Conservation (phyloP, 495 filamentous ascomycete species). For the Cercophora newfieldiana region DNA sequence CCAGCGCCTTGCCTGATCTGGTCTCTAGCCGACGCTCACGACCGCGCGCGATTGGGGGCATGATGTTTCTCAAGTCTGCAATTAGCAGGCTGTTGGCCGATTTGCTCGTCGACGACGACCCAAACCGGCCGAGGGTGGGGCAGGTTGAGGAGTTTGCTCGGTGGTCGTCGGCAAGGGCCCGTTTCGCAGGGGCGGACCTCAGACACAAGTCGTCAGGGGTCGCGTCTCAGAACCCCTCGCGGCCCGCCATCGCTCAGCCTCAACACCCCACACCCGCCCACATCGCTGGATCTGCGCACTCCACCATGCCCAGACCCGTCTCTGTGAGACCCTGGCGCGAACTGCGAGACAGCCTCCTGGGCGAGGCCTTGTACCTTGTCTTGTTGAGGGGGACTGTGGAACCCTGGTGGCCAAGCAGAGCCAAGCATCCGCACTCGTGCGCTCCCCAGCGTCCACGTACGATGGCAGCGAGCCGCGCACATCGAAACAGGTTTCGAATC, state of each 20-base stretch:
- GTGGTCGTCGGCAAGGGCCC: slow-evolving; percentile 13
- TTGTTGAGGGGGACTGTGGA: not conserved
- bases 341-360: slow-evolving; percentile 12
- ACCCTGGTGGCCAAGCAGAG: not conserved
- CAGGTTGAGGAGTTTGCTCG: slow-evolving; percentile 15
- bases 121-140: not conserved
- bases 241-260: slow-evolving; percentile 24
- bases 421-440: not conserved
- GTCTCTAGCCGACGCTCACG: not conserved
- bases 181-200: slow-evolving; percentile 38
- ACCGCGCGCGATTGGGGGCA: slow-evolving; percentile 8
- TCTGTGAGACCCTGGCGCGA: slow-evolving; percentile 14
- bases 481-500: slow-evolving; percentile 21
- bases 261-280: slow-evolving; percentile 24
- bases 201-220: slow-evolving; percentile 38
- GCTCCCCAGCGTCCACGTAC: slow-evolving; percentile 6
- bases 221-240: slow-evolving; percentile 34
- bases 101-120: not conserved
- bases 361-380: not conserved
- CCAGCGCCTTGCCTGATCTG: slow-evolving; percentile 3
- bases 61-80: slow-evolving; percentile 11
- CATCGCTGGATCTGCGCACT: slow-evolving; percentile 9
- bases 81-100: not conserved
- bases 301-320: slow-evolving; percentile 3
- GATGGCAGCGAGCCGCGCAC: slow-evolving; percentile 11